These are phyloP conservation scores for Casaregolazyma lundiana DNA, from an alignment of 1,139 yeast genomes.

Conservation along the genomic window DNA sequence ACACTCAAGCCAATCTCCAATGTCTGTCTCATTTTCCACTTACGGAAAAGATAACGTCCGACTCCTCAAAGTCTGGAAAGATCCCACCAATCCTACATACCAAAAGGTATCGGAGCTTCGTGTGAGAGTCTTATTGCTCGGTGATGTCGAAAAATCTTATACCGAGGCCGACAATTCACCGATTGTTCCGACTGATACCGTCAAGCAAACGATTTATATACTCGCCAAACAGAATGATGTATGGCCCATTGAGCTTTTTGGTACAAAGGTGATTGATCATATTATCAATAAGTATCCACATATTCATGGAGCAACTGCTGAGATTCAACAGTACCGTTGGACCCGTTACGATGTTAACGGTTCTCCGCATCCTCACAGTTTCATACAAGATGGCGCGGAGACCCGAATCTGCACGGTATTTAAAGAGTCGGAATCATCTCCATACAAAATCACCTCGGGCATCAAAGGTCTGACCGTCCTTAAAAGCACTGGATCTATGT, in stretches of 20 bases:
- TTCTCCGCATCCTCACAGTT: slow-evolving; percentile 73
- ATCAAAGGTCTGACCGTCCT: slow-evolving; percentile 81
- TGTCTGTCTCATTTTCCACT: slow-evolving; percentile 39
- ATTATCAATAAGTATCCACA: slow-evolving; percentile 71
- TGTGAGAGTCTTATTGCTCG: slow-evolving; percentile 67
- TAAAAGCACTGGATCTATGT: slow-evolving; percentile 92
- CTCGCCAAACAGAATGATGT: slow-evolving; percentile 72
- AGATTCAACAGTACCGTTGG: slow-evolving; percentile 74
- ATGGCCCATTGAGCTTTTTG: slow-evolving; percentile 89
- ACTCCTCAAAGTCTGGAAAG: slow-evolving; percentile 79
- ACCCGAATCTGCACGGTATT: slow-evolving; percentile 57
- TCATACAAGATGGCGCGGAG: slow-evolving; percentile 79
- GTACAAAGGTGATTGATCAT: slow-evolving; percentile 77
- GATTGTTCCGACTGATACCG: slow-evolving; percentile 93
- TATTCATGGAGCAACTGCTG: slow-evolving; percentile 64
- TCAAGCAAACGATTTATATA: slow-evolving; percentile 77
- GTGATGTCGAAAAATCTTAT: slow-evolving; percentile 72
- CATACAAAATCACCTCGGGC: slow-evolving; percentile 59
- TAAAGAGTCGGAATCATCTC: slow-evolving; percentile 42
- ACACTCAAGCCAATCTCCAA: not conserved
- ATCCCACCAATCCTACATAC: slow-evolving; percentile 58
- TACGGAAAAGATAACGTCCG: slow-evolving; percentile 93
- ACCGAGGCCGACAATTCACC: slow-evolving; percentile 82
- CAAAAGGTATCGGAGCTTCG: slow-evolving; percentile 86
- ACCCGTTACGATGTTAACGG: slow-evolving; percentile 70